Evolutionary conservation across 2,329 filamentous ascomycete species (phyloP), one percentile per base, ranked within the genome.

Genomic region (Pseudogymnoascus sp.): DNA sequence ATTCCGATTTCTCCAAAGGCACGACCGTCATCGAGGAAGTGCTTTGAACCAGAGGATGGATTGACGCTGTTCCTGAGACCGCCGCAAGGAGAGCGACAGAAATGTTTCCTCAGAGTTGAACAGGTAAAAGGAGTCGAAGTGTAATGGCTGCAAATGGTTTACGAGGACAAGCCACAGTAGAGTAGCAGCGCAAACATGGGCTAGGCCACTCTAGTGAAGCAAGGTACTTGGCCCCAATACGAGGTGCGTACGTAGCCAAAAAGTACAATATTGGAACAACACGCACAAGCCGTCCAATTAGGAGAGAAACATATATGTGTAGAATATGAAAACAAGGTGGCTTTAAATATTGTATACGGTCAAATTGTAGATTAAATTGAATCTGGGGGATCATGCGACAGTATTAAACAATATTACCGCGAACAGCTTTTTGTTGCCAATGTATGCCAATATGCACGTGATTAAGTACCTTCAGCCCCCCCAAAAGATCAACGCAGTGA

Each of bases 111-210:
- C 26, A 21, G 47, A 4, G 47, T 54, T 44, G 17, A 33, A 54
- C 29, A 33, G 44, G 44, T 17, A 54, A 33, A 33, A 33, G 29
- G 44, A 54, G 47, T 33, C 8, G 26, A 54, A 54, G 47, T 54
- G 47, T 54, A 54, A 54, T 33, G 29, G 47, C 29, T 26, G 33
- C 29, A 54, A 54, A 54, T 54, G 47, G 47, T 33, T 54, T 54
- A 54, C 47, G 47, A 54, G 26, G 29, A 33, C 47, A 54, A 54
- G 47, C 47, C 47, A 54, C 47, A 54, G 47, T 2, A 33, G n/a
- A 33, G 47, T 54, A 11, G 29, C 26, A 54, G 47, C 47, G 47
- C 47, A 54, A 54, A 54, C 47, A 54, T 54, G 47, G 47, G 47
- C 47, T 54, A 54, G 47, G 47, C 47, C 29, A 17, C 5, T 17